These are phyloP conservation scores for Lecanoromycetidae sp. DNA, from an alignment of 2,329 filamentous ascomycete genomes.

Conservation along the genomic window DNA sequence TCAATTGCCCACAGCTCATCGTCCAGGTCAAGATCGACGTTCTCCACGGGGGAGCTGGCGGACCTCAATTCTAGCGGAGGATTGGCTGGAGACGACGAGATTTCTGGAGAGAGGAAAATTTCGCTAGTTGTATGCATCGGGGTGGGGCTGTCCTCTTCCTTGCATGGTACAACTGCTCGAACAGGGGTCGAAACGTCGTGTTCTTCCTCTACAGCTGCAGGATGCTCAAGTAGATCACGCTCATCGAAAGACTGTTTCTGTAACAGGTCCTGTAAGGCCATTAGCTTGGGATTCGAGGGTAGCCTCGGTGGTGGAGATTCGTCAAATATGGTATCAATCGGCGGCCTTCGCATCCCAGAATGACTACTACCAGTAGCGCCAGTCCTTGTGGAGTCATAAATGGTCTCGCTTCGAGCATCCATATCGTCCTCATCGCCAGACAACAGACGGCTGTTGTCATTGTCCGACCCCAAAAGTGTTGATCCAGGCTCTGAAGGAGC, in stretches of 20 bases:
- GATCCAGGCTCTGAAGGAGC: conserved; percentile 48
- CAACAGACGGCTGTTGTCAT: conserved; percentile 44
- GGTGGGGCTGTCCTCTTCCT: conserved; percentile 27
- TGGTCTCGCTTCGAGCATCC: conserved; percentile 49
- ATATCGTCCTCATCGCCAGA: conserved; percentile 50
- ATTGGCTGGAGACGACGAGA: not conserved
- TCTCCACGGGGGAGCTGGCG: too few species aligned
- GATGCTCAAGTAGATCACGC: conserved; percentile 18
- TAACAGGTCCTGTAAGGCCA: conserved; percentile 37
- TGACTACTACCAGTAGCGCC: conserved; percentile 43
- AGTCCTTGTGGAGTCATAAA: conserved; percentile 52
- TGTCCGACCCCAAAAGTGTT: conserved; percentile 48
- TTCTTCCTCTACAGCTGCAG: conserved; percentile 36
- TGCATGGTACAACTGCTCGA: conserved; percentile 30
- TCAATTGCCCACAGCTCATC: conserved; percentile 15
- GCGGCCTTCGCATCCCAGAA: conserved; percentile 42
- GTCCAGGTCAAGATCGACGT: too few species aligned
- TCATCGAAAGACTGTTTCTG: conserved; percentile 32
- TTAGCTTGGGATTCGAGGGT: conserved; percentile 30
- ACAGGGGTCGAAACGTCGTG: conserved; percentile 38
- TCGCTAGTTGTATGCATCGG: conserved; percentile 15
- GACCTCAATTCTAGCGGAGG: not conserved
- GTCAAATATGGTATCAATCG: conserved; percentile 53
- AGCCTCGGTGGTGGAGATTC: conserved; percentile 33
- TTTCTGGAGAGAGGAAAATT: not conserved